Evolutionary conservation across 202 grass and related monocot genomes (phyloP).

Genomic region (Carex sylvatica): DNA sequence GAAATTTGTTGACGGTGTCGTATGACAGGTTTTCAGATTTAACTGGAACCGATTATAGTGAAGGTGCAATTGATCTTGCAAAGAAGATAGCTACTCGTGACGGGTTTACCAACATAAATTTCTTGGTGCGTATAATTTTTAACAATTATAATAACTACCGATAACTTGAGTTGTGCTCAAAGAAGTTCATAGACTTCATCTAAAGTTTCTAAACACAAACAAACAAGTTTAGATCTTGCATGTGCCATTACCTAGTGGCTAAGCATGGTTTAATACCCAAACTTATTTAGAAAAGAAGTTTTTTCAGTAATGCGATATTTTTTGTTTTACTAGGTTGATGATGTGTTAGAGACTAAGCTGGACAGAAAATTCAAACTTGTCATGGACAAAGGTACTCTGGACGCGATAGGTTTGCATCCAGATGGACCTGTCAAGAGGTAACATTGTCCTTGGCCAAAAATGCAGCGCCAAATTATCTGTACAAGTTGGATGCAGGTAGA

Average conservation of each 20-base stretch:
- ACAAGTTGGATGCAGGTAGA: neutral
- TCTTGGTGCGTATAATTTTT: slow-evolving; percentile 54
- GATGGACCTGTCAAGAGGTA: slow-evolving; percentile 83
- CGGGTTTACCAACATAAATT: slow-evolving; percentile 71
- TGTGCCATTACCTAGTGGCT: neutral
- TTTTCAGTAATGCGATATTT: neutral
- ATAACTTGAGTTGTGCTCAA: neutral
- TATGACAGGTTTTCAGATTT: slow-evolving; percentile 69
- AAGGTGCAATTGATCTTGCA: slow-evolving; percentile 91
- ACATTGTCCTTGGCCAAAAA: neutral
- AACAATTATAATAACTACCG: neutral
- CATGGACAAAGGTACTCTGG: slow-evolving; percentile 90
- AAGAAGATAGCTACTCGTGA: slow-evolving; percentile 63
- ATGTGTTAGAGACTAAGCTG: slow-evolving; percentile 91
- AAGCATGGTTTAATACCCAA: slow-evolving; percentile 8
- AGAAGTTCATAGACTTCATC: neutral
- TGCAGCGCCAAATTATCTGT: neutral
- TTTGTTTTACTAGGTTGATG: slow-evolving; percentile 67
- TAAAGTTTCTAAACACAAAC: neutral
- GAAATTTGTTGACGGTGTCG: neutral
- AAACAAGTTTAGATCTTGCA: neutral
- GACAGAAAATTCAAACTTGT: slow-evolving; percentile 78
- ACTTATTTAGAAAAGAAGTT: neutral
- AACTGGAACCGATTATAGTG: slow-evolving; percentile 96
- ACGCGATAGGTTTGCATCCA: slow-evolving; percentile 92